A percentile compares a stretch with the other conserved stretches of the same genome.
phyloP scores from a whole-genome alignment of 768 basidiomycete species.

The Trametes sanguinea region DNA sequence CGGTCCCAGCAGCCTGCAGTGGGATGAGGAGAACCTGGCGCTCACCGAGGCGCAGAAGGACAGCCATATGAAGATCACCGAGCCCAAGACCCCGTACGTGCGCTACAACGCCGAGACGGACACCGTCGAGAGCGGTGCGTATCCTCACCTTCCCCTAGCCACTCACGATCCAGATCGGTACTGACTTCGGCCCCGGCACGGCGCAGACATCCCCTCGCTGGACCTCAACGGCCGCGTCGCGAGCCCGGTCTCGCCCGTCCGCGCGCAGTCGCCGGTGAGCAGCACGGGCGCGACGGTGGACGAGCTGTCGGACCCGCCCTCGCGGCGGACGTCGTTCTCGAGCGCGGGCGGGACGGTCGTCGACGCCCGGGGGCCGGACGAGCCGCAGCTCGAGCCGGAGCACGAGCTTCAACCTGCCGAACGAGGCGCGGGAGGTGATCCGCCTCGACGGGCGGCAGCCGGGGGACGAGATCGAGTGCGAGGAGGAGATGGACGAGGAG shows the following conservation, averaged over 20 bases:
- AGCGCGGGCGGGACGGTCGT: conserved; percentile 52
- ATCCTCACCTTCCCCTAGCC: conserved; percentile 23
- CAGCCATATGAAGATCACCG: conserved; percentile 97
- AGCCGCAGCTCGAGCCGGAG: conserved; percentile 72
- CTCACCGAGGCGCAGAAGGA: conserved; percentile 93
- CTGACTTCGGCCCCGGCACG: background rate
- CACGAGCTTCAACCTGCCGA: conserved; percentile 81
- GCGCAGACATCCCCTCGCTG: conserved; percentile 79
- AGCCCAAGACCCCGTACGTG: conserved; percentile 97
- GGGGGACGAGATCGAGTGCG: conserved; percentile 63
- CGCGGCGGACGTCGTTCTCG: conserved; percentile 74
- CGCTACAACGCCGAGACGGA: conserved; percentile 89
- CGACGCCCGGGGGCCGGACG: conserved; percentile 58
- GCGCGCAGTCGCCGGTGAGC: conserved; percentile 44
- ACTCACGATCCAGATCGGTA: background rate
- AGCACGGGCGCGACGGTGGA: conserved; percentile 49
- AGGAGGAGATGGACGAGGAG: conserved; percentile 89
- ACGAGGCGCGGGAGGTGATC: conserved; percentile 64
- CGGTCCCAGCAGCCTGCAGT: conserved; percentile 64
- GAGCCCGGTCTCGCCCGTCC: conserved; percentile 42
- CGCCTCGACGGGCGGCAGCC: conserved; percentile 43
- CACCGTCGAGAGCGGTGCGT: conserved; percentile 75
- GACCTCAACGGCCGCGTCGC: conserved; percentile 52
- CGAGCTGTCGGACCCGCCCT: conserved; percentile 66
- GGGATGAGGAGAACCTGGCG: conserved; percentile 95